Evolutionary conservation across 1,284 basidiomycete genomes (phyloP).

Genomic region (Leccinum laetum): DNA sequence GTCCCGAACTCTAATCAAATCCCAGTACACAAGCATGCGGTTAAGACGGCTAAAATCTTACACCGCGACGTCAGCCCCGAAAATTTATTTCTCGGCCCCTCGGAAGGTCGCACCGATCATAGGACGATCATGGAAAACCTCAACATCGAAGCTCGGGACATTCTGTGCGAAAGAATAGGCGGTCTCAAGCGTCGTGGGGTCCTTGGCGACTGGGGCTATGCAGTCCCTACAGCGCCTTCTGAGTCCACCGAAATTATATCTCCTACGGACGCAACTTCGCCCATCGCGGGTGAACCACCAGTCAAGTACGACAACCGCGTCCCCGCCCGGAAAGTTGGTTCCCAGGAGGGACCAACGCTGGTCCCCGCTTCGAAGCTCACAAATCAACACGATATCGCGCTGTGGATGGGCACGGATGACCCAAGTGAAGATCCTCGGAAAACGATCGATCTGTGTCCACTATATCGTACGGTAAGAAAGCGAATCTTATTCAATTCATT

Average conservation of each 20-base stretch:
- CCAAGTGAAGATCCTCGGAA: neutral
- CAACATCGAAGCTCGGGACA: neutral
- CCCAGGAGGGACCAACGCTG: neutral
- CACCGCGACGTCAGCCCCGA: neutral
- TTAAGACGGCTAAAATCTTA: neutral
- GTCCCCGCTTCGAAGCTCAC: neutral
- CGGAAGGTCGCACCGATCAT: neutral
- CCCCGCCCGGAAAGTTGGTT: neutral
- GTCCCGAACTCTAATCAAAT: neutral
- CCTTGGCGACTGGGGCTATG: neutral
- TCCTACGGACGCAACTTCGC: neutral
- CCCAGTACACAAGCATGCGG: neutral
- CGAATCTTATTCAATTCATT: neutral
- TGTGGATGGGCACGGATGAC: neutral
- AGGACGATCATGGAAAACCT: neutral
- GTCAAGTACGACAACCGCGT: neutral
- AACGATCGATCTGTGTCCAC: neutral
- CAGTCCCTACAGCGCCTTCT: neutral
- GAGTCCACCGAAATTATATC: neutral
- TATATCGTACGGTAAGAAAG: neutral
- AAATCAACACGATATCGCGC: neutral
- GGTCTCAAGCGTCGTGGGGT: neutral
- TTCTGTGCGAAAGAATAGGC: neutral
- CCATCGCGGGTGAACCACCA: neutral
- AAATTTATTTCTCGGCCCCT: neutral